A percentile compares a stretch with the other conserved stretches of the same genome.
These are phyloP conservation scores for Crithidia expoeki DNA, from an alignment of 208 protist species.

Conservation along the genomic window DNA sequence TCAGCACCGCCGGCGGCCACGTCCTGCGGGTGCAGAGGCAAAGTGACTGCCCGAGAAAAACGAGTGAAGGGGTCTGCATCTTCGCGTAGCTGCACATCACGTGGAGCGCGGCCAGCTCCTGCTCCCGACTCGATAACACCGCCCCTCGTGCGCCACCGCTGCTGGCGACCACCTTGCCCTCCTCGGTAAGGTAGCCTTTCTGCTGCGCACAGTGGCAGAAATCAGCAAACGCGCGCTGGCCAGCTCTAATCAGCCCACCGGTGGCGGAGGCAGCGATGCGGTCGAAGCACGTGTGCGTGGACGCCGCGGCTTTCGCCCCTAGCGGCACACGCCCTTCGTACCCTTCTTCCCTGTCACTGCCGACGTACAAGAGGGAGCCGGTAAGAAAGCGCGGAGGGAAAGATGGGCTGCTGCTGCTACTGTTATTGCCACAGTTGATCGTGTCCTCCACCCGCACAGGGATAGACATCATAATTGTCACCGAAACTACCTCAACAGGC, in stretches of 20 bases:
- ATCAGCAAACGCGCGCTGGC: not conserved
- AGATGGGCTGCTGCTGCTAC: not conserved
- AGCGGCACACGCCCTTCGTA: not conserved
- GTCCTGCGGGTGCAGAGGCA: conserved; percentile 21
- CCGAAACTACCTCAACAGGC: not conserved
- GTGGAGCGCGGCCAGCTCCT: not conserved
- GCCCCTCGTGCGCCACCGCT: not conserved
- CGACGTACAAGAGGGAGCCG: not conserved
- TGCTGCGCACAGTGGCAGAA: conserved; percentile 5
- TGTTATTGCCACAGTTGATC: not conserved
- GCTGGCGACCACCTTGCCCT: not conserved
- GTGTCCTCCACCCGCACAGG: not conserved
- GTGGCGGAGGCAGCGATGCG: conserved; percentile 2
- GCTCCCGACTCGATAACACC: not conserved
- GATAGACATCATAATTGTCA: conserved; percentile 11
- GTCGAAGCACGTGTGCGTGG: not conserved
- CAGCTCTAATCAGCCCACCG: not conserved
- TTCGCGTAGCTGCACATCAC: not conserved
- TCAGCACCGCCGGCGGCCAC: conserved; percentile 9
- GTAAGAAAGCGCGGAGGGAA: not conserved
- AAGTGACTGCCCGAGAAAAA: conserved; percentile 8
- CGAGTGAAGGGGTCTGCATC: not conserved
- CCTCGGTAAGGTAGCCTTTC: not conserved
- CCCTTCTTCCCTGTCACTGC: not conserved
- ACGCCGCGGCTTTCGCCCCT: no score